A percentile compares a stretch with the other conserved stretches of the same genome.
Conservation (phyloP, 352 stramenopile species). For the Phytophthora fragariaefolia region DNA sequence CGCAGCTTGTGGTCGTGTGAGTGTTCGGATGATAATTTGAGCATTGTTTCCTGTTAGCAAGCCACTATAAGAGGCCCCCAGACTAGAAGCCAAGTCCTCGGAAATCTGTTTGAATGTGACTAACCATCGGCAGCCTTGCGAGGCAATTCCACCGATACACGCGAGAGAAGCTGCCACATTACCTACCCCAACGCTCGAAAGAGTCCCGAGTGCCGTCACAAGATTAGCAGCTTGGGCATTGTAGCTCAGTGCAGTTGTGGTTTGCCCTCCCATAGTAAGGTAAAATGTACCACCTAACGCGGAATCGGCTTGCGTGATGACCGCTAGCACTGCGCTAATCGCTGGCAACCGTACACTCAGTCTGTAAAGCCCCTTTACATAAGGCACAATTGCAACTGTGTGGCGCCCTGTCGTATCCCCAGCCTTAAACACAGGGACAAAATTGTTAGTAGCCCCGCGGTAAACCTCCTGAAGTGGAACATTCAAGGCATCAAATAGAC, state of each 20-base stretch:
- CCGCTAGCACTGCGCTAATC: slow-evolving; percentile 74
- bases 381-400: slow-evolving; percentile 87
- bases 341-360: slow-evolving; percentile 85
- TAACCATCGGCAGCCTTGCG: slow-evolving; percentile 72
- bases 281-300: slow-evolving; percentile 71
- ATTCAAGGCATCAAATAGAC: slow-evolving; percentile 55
- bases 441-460: slow-evolving; percentile 54
- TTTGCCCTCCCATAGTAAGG: slow-evolving; percentile 56
- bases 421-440: slow-evolving; percentile 75
- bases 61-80: slow-evolving; percentile 62
- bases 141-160: slow-evolving; percentile 51
- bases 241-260: slow-evolving; percentile 64
- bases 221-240: slow-evolving; percentile 48
- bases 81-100: slow-evolving; percentile 23
- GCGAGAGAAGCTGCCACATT: slow-evolving; percentile 37
- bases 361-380: slow-evolving; percentile 91
- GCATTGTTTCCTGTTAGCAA: slow-evolving; percentile 79
- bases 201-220: slow-evolving; percentile 63
- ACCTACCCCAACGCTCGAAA: slow-evolving; percentile 59
- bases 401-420: slow-evolving; percentile 76
- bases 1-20: slow-evolving; percentile 40
- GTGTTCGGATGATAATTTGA: slow-evolving; percentile 29
- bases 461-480: slow-evolving; percentile 82
- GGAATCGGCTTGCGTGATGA: slow-evolving; percentile 60
- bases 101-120: slow-evolving; percentile 58